Evolutionary conservation across 139 green algal genomes (phyloP).

Genomic region (Volvox reticuliferus): DNA sequence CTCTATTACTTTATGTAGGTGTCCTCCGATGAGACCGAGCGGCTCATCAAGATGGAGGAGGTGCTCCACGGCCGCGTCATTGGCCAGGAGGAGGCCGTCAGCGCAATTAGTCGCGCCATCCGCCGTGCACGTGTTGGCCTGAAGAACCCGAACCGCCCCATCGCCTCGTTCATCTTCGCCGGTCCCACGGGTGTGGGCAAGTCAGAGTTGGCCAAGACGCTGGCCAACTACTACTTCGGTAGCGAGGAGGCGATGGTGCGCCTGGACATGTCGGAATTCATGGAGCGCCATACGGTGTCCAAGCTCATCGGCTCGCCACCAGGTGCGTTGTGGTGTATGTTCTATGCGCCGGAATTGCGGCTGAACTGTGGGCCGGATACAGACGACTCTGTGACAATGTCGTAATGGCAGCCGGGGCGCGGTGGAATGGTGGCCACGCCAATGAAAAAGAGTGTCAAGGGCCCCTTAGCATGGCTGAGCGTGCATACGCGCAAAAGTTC

Average conservation of each 20-base stretch:
- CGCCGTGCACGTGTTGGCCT: slow-evolving; percentile 96
- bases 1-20: slow-evolving; percentile 35
- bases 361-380: too few relatives aligned
- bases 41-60: slow-evolving; percentile 99
- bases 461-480: too few relatives aligned
- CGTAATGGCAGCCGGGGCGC: too few relatives aligned
- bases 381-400: too few relatives aligned
- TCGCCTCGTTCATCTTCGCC: slow-evolving; percentile 98
- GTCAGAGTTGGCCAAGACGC: slow-evolving; percentile 99
- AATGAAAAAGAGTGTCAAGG: too few relatives aligned
- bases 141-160: slow-evolving; percentile 98
- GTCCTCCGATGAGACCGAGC: slow-evolving; percentile 94
- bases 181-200: slow-evolving; percentile 92
- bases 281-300: slow-evolving; percentile 99
- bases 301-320: slow-evolving; percentile 99
- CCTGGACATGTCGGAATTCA: slow-evolving; percentile 99
- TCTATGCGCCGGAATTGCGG: too few relatives aligned
- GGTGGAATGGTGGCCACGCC: too few relatives aligned
- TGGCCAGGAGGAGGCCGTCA: slow-evolving; percentile 95
- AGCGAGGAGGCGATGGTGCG: slow-evolving; percentile 97
- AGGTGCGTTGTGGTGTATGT: slow-evolving; percentile 10
- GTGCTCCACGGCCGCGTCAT: slow-evolving; percentile 96
- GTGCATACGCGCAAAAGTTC: too few relatives aligned
- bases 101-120: slow-evolving; percentile 91
- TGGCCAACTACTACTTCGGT: slow-evolving; percentile 99